Evolutionary conservation across 495 filamentous ascomycete species (phyloP).

Genomic region (Annulohypoxylon moriforme): DNA sequence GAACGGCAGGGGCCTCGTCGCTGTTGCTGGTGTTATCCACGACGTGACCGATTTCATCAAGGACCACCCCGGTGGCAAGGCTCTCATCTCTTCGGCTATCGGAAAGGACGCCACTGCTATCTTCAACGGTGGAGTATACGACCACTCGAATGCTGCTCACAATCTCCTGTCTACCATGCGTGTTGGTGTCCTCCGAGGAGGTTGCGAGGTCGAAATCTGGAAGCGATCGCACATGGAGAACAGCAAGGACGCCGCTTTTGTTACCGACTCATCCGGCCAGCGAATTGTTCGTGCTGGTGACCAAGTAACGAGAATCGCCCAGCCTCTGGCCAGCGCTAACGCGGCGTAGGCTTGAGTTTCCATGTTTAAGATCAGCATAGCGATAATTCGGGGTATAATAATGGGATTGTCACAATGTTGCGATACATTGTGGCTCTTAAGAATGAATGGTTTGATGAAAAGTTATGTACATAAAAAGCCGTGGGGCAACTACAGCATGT

Average conservation of each 20-base stretch:
- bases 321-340: conserved; percentile 76
- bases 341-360: conserved; percentile 66
- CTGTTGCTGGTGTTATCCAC: conserved; percentile 94
- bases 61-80: conserved; percentile 96
- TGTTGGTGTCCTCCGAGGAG: conserved; percentile 94
- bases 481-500: conserved; percentile 33
- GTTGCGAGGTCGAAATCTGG: conserved; percentile 99
- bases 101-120: conserved; percentile 99
- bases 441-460: neutral
- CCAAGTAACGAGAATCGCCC: conserved; percentile 85
- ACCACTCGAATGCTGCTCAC: conserved; percentile 97
- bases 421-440: neutral
- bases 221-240: conserved; percentile 93
- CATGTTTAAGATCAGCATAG: neutral
- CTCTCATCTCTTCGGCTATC: conserved; percentile 89
- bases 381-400: conserved; percentile 17
- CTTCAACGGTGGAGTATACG: conserved; percentile 99
- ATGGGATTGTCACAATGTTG: conserved; percentile 7
- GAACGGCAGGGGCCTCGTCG: conserved; percentile 87
- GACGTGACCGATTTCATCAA: conserved; percentile 95
- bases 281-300: conserved; percentile 89
- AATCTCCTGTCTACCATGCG: conserved; percentile 97
- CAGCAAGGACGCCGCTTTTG: conserved; percentile 82
- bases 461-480: conserved; percentile 32
- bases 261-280: conserved; percentile 84